Evolutionary conservation across 352 stramenopile species (phyloP).

Genomic region (Pythium coloratum): DNA sequence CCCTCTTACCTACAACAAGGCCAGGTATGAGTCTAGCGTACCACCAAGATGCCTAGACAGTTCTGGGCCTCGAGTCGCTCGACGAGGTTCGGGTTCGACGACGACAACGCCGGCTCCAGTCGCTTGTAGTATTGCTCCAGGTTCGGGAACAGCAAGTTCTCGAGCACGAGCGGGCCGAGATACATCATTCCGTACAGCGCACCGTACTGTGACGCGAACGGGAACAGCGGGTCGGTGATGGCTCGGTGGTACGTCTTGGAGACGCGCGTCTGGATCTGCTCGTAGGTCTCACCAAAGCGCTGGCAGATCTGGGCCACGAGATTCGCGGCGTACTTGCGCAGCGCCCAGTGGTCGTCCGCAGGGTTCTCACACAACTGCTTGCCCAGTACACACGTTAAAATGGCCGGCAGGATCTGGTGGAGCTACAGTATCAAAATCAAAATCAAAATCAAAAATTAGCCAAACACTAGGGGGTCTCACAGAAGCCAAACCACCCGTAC

Average conservation of each 20-base stretch:
- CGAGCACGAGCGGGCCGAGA: constrained; percentile 91
- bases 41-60: constrained; percentile 85
- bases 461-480: neutral
- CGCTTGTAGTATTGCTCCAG: constrained; percentile 83
- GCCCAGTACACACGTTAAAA: constrained; percentile 92
- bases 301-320: constrained; percentile 84
- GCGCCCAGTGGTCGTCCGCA: constrained; percentile 88
- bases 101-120: constrained; percentile 79
- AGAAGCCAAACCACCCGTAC: constrained; percentile 36
- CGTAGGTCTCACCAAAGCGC: constrained; percentile 89
- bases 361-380: constrained; percentile 87
- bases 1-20: neutral
- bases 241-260: constrained; percentile 91
- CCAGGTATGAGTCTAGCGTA: constrained; percentile 29
- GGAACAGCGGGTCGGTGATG: constrained; percentile 69
- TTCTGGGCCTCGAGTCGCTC: constrained; percentile 84
- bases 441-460: neutral
- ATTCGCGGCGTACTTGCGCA: constrained; percentile 85
- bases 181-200: constrained; percentile 83
- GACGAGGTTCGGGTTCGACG: constrained; percentile 73
- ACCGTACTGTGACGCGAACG: constrained; percentile 91
- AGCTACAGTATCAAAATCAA: constrained; percentile 43
- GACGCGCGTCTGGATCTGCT: constrained; percentile 90
- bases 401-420: constrained; percentile 92
- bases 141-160: constrained; percentile 92